Conservation (phyloP, 179 eudicot species). For the Actinidia chinensis region DNA sequence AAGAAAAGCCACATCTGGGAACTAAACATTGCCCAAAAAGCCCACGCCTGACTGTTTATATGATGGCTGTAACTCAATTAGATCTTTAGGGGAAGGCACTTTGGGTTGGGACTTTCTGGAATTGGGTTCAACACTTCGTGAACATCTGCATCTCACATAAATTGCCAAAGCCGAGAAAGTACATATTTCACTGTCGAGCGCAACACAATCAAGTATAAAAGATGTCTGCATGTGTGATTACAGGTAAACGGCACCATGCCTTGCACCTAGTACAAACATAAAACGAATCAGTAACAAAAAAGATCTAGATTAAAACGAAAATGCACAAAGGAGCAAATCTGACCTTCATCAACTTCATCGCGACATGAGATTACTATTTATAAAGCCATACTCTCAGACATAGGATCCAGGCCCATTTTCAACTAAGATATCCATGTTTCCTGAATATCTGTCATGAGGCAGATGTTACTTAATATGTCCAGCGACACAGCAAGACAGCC, state of each 20-base stretch:
- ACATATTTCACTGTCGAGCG: slow-evolving; percentile 77
- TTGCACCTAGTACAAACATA: slow-evolving; percentile 57
- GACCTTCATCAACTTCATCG: slow-evolving; percentile 91
- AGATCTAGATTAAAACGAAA: background rate
- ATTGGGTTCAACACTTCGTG: slow-evolving; percentile 82
- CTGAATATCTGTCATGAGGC: slow-evolving; percentile 90
- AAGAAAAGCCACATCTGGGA: background rate
- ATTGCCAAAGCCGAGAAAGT: slow-evolving; percentile 71
- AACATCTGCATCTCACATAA: slow-evolving; percentile 90
- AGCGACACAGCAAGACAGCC: slow-evolving; percentile 96
- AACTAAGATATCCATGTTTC: slow-evolving; percentile 91
- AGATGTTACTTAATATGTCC: slow-evolving; percentile 80
- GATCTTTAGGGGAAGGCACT: slow-evolving; percentile 99
- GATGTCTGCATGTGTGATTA: slow-evolving; percentile 90
- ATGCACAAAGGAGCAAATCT: slow-evolving; percentile 20
- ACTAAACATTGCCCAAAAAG: too few relatives aligned
- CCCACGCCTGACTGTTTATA: slow-evolving; percentile 87
- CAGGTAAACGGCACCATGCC: slow-evolving; percentile 97
- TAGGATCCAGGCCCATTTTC: slow-evolving; percentile 67
- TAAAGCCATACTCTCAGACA: slow-evolving; percentile 64
- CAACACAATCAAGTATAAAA: slow-evolving; percentile 89
- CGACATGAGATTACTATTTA: slow-evolving; percentile 54
- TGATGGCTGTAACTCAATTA: slow-evolving; percentile 94
- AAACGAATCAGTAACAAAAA: slow-evolving; percentile 16
- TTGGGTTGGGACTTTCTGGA: slow-evolving; percentile 91